Evolutionary conservation across 805 yeast genomes (phyloP), one percentile per base, ranked within the genome.

Genomic region (Danielia oregonensis): DNA sequence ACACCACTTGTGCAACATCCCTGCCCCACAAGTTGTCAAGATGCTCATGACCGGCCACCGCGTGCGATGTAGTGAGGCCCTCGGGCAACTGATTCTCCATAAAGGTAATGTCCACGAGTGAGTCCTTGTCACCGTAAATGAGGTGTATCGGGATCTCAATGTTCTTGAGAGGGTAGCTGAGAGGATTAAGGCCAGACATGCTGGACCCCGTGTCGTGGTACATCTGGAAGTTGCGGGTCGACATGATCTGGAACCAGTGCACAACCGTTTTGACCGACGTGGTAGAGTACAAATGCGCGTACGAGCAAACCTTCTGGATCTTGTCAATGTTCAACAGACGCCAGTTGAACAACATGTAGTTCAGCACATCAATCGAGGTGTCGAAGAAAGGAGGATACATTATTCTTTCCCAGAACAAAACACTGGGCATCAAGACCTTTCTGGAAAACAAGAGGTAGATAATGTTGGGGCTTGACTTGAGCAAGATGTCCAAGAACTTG

Each of bases 21-120:
- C 70, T 59, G 7, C 95, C 95, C 97, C 97, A 89, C 11, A 89
- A 61, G 36, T 91, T 76, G 54, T 91, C 97, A 52, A 89, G 65
- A 59, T 89, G 97, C 59, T 89, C 97, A 57, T 88, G 87, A n/a
- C 64, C 63, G 0, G 64, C 68, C 0, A 88, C 74, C 1, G 84
- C 80, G 10, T 77, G 63, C 3, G 75, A 70, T 10, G 71, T 67
- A 0, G 78, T 74, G 15, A 49, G 12, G 57, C 62, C 14, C 43
- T 54, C 13, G 0, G 96, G 95, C 24, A 91, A 63, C 45, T 83
- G 85, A 5, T 63, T 57, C 36, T 73, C 65, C 79, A 91, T 82
- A 13, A 79, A 79, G 7, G 81, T 73, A 27, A 91, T 86, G 51
- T 89, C 94, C n/a, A 89, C 94, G 25, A 89, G 67, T 1, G 94